These are phyloP conservation scores for Rhizopus sp. DNA, from an alignment of 371 early-diverging fungal genomes.

Conservation along the genomic window DNA sequence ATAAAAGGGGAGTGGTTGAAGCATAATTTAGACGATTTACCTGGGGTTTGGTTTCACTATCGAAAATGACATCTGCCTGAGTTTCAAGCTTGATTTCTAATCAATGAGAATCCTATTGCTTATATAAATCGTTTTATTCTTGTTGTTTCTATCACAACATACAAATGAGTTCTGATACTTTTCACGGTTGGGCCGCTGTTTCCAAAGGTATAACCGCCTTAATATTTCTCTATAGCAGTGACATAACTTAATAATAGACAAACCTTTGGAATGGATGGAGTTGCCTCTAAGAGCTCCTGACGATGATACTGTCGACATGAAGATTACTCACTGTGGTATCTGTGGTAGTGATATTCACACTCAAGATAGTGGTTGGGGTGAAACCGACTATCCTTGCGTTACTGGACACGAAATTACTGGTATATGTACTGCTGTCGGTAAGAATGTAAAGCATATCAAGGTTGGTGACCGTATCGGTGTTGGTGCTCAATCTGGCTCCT, in stretches of 20 bases:
- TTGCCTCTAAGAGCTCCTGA: conserved; percentile 41
- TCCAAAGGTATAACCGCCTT: conserved; percentile 17
- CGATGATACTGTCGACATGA: conserved; percentile 54
- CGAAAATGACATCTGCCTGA: no score
- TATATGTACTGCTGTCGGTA: conserved; percentile 47
- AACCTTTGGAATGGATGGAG: conserved; percentile 12
- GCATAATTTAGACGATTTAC: no score
- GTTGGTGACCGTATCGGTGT: conserved; percentile 74
- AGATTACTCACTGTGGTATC: conserved; percentile 55
- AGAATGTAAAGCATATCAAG: conserved; percentile 40
- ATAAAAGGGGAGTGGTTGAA: no score
- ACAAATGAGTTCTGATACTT: conserved; percentile 10
- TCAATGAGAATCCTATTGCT: no score
- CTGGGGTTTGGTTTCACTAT: no score
- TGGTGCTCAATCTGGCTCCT: conserved; percentile 55
- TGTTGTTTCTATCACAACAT: neutral
- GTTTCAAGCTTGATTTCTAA: no score
- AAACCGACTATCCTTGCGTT: conserved; percentile 50
- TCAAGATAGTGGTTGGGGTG: conserved; percentile 56
- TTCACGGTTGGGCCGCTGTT: conserved; percentile 29
- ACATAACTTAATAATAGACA: conserved; percentile 5
- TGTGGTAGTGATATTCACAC: conserved; percentile 63
- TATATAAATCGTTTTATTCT: neutral
- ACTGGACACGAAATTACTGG: conserved; percentile 67
- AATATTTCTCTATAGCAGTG: neutral